A percentile compares a stretch with the other conserved stretches of the same genome.
Conservation (phyloP, 495 filamentous ascomycete genomes). For the Xylaria palmicola region DNA sequence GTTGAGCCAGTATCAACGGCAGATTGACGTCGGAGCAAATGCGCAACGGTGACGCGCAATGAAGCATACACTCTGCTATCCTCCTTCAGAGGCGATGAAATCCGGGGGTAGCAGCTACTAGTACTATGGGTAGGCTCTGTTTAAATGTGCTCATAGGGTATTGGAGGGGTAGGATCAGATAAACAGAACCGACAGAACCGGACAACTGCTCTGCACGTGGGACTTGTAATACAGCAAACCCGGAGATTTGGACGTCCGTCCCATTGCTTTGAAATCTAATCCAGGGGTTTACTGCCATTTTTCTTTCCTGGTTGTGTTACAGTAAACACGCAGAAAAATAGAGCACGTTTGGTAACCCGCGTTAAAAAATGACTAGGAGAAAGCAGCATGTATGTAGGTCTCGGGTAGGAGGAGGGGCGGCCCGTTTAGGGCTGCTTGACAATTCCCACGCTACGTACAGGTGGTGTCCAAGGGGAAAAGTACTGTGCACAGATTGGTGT, state of each 20-base stretch:
- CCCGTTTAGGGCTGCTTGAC: background rate
- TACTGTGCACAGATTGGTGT: too few species aligned
- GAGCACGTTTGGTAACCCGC: background rate
- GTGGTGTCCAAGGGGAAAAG: background rate
- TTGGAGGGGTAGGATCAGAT: background rate
- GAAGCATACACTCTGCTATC: background rate
- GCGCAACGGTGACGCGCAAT: background rate
- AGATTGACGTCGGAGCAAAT: too few species aligned
- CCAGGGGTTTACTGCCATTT: too few species aligned
- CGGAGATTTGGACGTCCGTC: constrained; percentile 7
- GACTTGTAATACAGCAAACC: too few species aligned
- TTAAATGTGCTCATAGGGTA: background rate
- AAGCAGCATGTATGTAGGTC: background rate
- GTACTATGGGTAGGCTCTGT: too few species aligned
- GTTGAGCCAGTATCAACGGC: background rate
- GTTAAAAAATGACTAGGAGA: background rate
- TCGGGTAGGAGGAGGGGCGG: background rate
- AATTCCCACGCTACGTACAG: background rate
- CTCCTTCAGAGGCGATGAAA: background rate
- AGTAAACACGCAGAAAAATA: background rate
- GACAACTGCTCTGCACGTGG: constrained; percentile 1
- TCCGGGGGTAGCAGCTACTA: background rate
- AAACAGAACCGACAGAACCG: background rate
- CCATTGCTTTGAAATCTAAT: too few species aligned
- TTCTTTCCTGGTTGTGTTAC: background rate